A percentile compares a stretch with the other conserved stretches of the same genome.
Evolutionary conservation across 306 rosid species (phyloP).

Genomic region (Styphnolobium japonicum): DNA sequence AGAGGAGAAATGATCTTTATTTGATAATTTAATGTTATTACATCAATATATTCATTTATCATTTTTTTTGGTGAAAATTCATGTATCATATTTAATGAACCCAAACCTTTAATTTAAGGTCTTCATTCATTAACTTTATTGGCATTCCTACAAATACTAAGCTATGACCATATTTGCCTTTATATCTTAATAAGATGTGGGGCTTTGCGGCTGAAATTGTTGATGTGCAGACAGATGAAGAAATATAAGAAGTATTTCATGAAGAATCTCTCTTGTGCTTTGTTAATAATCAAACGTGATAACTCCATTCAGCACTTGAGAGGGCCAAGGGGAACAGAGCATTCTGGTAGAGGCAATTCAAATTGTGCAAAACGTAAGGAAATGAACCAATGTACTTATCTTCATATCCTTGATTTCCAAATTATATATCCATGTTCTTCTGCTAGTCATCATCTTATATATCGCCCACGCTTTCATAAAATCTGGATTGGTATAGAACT

Average conservation of each 20-base stretch:
- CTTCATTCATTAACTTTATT: not conserved
- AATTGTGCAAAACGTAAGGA: slow-evolving; percentile 37
- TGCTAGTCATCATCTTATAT: not conserved
- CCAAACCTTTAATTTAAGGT: not conserved
- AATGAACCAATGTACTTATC: slow-evolving; percentile 38
- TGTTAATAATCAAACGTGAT: slow-evolving; percentile 49
- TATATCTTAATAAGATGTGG: not conserved
- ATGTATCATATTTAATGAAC: not conserved
- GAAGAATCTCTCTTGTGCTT: slow-evolving; percentile 44
- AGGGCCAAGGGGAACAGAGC: slow-evolving; percentile 34
- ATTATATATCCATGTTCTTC: not conserved
- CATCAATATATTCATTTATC: not conserved
- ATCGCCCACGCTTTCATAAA: not conserved
- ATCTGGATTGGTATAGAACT: not conserved
- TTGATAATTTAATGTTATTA: not conserved
- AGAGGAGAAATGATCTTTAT: not conserved
- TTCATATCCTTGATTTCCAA: not conserved
- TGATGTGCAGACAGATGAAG: slow-evolving; percentile 57
- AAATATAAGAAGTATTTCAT: slow-evolving; percentile 50
- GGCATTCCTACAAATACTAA: not conserved
- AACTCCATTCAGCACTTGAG: slow-evolving; percentile 39
- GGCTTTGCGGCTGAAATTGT: not conserved
- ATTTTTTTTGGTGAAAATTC: no score
- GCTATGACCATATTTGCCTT: not conserved
- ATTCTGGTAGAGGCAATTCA: not conserved